These are phyloP conservation scores for Pulveroboletus sp. DNA, from an alignment of 768 basidiomycete species.

Conservation along the genomic window DNA sequence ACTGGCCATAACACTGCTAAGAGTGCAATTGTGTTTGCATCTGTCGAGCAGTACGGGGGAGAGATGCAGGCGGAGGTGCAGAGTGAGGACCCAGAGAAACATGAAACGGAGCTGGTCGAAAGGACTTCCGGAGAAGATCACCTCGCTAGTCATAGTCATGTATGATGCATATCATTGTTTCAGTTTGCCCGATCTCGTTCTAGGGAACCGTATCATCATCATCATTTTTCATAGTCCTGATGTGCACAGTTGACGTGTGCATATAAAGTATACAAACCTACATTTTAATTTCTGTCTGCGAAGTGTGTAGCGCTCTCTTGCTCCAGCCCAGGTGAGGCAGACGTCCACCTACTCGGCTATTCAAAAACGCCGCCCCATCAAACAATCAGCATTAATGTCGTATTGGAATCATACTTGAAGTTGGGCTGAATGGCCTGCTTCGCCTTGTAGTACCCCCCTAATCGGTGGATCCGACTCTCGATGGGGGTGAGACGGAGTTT, in stretches of 20 bases:
- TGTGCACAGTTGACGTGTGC: conserved; percentile 15
- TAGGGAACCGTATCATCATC: too few species aligned
- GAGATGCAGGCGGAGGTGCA: too few species aligned
- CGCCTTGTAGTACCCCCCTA: conserved; percentile 98
- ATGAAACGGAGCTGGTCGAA: too few species aligned
- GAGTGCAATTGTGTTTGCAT: too few species aligned
- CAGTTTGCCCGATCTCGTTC: too few species aligned
- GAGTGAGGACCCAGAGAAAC: too few species aligned
- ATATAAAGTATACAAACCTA: conserved; percentile 21
- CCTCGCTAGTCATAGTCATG: too few species aligned
- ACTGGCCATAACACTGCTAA: too few species aligned
- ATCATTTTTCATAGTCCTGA: too few species aligned
- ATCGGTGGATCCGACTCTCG: conserved; percentile 97
- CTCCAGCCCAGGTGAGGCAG: neutral
- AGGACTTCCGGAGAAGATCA: too few species aligned
- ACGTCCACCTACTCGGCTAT: neutral
- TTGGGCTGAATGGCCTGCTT: conserved; percentile 97
- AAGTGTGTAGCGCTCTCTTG: neutral
- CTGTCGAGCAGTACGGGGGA: too few species aligned
- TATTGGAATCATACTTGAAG: conserved; percentile 97
- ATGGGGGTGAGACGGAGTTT: conserved; percentile 96
- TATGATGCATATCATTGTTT: too few species aligned
- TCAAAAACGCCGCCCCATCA: neutral
- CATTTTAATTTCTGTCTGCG: conserved; percentile 11
- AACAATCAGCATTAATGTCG: conserved; percentile 81